Evolutionary conservation across 306 rosid species (phyloP).

Genomic region (Rosa chinensis): DNA sequence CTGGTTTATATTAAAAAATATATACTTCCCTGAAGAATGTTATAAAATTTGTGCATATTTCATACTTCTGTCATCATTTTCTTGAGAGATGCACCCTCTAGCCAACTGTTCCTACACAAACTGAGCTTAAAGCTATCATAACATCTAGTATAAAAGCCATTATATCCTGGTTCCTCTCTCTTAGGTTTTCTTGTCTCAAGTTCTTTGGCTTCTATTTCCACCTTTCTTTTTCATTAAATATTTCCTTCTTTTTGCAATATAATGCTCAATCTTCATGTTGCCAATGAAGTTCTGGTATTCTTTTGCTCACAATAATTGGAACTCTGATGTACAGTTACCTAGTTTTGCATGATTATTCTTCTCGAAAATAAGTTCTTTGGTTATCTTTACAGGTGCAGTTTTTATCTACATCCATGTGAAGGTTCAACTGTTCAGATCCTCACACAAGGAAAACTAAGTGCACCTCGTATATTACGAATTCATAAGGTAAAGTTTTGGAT

Average conservation of each 20-base stretch:
- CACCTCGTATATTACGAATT: conserved; percentile 94
- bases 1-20: background rate
- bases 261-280: background rate
- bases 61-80: background rate
- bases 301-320: background rate
- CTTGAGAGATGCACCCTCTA: background rate
- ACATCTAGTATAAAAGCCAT: background rate
- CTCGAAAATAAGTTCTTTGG: conserved; percentile 1
- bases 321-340: background rate
- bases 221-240: conserved; percentile 2
- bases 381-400: conserved; percentile 74
- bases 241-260: background rate
- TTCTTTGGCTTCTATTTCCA: conserved; percentile 7
- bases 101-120: too few relatives aligned
- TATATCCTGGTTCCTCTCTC: background rate
- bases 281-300: background rate
- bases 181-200: background rate
- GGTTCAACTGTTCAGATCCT: conserved; percentile 86
- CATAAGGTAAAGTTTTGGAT: conserved; percentile 67
- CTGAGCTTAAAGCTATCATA: background rate
- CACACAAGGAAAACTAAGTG: conserved; percentile 97
- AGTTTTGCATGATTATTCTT: background rate
- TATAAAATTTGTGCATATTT: background rate
- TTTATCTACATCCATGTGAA: conserved; percentile 93
- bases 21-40: conserved; percentile 1